phyloP scores from a whole-genome alignment of 306 rosid genomes.

The Casuarina glauca region DNA sequence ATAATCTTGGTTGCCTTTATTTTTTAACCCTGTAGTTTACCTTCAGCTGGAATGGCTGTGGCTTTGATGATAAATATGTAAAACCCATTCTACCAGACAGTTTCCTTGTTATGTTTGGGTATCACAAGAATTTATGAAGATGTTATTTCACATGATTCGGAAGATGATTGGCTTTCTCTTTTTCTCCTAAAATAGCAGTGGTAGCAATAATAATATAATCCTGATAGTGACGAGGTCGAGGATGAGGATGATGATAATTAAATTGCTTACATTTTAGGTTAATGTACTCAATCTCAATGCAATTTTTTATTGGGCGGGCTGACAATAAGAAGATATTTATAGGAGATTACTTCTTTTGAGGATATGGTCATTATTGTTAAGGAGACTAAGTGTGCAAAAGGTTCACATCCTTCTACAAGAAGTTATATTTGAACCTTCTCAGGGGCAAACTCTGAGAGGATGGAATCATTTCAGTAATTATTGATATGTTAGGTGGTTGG shows the following conservation, averaged over 20 bases:
- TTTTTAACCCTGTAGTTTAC: not conserved
- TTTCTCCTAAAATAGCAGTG: not conserved
- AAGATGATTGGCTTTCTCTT: not conserved
- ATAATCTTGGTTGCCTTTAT: not conserved
- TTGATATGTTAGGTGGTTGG: not conserved
- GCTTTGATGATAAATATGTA: not conserved
- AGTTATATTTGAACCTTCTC: not conserved
- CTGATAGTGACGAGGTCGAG: no score
- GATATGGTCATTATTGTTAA: not conserved
- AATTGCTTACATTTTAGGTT: not conserved
- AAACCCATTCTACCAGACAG: not conserved
- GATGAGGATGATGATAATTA: not conserved
- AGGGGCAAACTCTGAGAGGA: not conserved
- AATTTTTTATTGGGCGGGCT: no score
- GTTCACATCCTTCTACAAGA: not conserved
- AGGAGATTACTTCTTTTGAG: not conserved
- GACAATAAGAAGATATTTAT: not conserved
- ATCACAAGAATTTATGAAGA: not conserved
- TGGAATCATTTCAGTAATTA: not conserved
- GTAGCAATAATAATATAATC: not conserved
- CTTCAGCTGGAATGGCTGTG: not conserved
- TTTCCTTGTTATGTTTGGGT: not conserved
- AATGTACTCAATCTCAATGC: not conserved
- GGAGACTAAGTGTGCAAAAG: not conserved
- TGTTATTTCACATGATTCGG: not conserved